These are phyloP conservation scores for Calamus simplicifolius DNA, from an alignment of 176 grass and related monocot species.

Conservation along the genomic window DNA sequence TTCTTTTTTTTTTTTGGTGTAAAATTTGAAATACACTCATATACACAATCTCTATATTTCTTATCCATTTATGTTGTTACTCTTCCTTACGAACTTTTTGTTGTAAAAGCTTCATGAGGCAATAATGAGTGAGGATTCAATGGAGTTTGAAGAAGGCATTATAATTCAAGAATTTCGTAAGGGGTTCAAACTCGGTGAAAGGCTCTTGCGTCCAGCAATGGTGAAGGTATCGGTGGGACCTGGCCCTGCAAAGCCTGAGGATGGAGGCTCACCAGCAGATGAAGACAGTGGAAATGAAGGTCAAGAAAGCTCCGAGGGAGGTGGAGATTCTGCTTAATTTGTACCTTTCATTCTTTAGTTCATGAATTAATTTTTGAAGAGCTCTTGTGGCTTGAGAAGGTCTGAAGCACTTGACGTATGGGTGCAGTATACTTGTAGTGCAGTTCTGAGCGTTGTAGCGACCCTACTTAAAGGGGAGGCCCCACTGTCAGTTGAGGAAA, in stretches of 20 bases:
- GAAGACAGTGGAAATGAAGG: conserved; percentile 34
- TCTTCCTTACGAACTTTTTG: conserved; percentile 1
- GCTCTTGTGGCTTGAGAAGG: not conserved
- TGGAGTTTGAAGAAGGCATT: conserved; percentile 65
- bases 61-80: not conserved
- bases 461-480: too few species aligned
- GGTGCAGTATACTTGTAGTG: too few species aligned
- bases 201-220: conserved; percentile 75
- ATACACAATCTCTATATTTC: too few species aligned
- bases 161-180: conserved; percentile 93
- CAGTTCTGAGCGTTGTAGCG: too few species aligned
- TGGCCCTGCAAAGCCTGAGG: conserved; percentile 43
- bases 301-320: conserved; percentile 22
- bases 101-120: conserved; percentile 83
- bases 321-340: conserved; percentile 22
- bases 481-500: too few species aligned
- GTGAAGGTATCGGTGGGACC: conserved; percentile 89
- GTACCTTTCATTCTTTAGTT: conserved; percentile 7
- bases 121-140: conserved; percentile 85
- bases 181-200: conserved; percentile 85
- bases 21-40: too few species aligned
- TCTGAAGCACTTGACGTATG: too few species aligned
- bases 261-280: conserved; percentile 14
- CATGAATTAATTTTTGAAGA: conserved; percentile 7
- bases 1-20: too few species aligned